Evolutionary conservation across 2,329 filamentous ascomycete species (phyloP).

Genomic region (Penicillium sp.): DNA sequence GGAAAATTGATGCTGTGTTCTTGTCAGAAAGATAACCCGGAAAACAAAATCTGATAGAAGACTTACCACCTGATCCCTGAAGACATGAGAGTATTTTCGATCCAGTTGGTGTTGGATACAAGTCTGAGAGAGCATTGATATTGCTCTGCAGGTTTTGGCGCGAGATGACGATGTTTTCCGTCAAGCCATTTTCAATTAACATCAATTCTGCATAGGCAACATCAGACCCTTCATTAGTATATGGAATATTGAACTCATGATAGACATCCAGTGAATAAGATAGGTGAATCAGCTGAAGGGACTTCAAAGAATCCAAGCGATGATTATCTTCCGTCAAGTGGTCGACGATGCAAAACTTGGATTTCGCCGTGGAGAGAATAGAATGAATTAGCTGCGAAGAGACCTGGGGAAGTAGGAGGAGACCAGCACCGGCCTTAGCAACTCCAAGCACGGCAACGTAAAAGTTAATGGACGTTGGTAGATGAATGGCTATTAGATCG

Average conservation of each 20-base stretch:
- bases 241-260: constrained; percentile 11
- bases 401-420: constrained; percentile 75
- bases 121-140: constrained; percentile 60
- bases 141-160: constrained; percentile 75
- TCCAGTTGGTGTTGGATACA: constrained; percentile 59
- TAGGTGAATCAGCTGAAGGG: constrained; percentile 15
- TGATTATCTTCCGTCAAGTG: not conserved
- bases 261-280: constrained; percentile 14
- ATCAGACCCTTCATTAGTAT: constrained; percentile 38
- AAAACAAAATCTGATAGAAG: not conserved
- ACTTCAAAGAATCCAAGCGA: constrained; percentile 6
- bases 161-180: constrained; percentile 74
- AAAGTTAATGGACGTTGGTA: constrained; percentile 72
- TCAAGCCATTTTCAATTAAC: constrained; percentile 47
- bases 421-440: constrained; percentile 72
- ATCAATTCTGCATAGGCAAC: constrained; percentile 79
- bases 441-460: constrained; percentile 74
- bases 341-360: constrained; percentile 48
- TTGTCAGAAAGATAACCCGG: constrained; percentile 13
- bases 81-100: constrained; percentile 76
- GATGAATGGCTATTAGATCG: constrained; percentile 67
- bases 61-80: constrained; percentile 69
- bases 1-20: constrained; percentile 70
- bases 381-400: constrained; percentile 59
- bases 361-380: constrained; percentile 62